These are phyloP conservation scores for Phialophora macrospora DNA, from an alignment of 2,329 filamentous ascomycete species.

Conservation along the genomic window DNA sequence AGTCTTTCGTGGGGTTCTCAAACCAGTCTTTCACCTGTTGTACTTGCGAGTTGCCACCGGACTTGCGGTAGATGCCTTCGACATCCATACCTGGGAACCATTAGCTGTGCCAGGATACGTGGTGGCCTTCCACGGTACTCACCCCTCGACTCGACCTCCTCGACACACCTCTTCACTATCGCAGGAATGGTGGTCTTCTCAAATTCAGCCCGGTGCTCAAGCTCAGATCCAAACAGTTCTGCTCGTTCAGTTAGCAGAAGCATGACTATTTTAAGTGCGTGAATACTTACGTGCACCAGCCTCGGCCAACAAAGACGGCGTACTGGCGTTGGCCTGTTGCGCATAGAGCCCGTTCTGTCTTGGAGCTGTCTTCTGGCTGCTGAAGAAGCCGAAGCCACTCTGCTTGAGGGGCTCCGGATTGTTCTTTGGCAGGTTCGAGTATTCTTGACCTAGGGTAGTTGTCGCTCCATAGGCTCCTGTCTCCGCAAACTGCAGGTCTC, in stretches of 20 bases:
- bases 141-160: slow-evolving; percentile 92
- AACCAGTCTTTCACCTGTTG: slow-evolving; percentile 91
- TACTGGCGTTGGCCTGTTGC: slow-evolving; percentile 52
- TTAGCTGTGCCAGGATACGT: slow-evolving; percentile 22
- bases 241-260: slow-evolving; percentile 27
- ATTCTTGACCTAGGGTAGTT: slow-evolving; percentile 45
- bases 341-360: slow-evolving; percentile 41
- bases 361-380: slow-evolving; percentile 52
- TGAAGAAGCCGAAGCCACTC: slow-evolving; percentile 74
- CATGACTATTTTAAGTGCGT: no score
- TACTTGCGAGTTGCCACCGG: slow-evolving; percentile 87
- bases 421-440: slow-evolving; percentile 37
- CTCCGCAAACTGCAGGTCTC: slow-evolving; percentile 62
- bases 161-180: slow-evolving; percentile 90
- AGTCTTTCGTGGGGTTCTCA: slow-evolving; percentile 74
- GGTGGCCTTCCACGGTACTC: slow-evolving; percentile 34
- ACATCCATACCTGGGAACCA: slow-evolving; percentile 73
- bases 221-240: slow-evolving; percentile 85
- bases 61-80: slow-evolving; percentile 97
- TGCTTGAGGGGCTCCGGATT: slow-evolving; percentile 52
- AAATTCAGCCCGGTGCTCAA: slow-evolving; percentile 81
- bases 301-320: slow-evolving; percentile 48
- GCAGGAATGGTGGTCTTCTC: slow-evolving; percentile 88
- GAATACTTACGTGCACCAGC: slow-evolving; percentile 47
- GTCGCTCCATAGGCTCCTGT: slow-evolving; percentile 70